Percentiles rank a stretch among this genome's conserved stretches.
Conservation (phyloP, 352 stramenopile species). For the Pythium utonaiense region DNA sequence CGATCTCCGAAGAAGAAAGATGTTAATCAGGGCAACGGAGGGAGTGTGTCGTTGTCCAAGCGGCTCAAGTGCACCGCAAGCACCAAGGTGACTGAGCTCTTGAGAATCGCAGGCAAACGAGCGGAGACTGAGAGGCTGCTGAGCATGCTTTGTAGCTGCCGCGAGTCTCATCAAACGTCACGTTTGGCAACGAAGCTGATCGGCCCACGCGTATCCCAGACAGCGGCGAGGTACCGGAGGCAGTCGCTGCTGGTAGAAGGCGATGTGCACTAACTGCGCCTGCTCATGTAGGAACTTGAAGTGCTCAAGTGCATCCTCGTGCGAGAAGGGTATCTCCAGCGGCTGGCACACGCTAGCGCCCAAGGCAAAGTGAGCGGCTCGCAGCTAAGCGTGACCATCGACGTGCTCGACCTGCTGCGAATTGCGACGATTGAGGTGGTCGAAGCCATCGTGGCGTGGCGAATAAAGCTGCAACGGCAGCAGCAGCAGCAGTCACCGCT, state of each 20-base stretch:
- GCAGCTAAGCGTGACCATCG: constrained; percentile 66
- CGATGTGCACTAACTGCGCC: not conserved
- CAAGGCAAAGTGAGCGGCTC: constrained; percentile 39
- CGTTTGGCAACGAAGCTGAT: constrained; percentile 15
- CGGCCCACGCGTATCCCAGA: constrained; percentile 29
- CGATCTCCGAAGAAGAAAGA: constrained; percentile 25
- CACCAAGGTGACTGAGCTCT: not conserved
- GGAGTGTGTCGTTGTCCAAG: not conserved
- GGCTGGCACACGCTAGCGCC: constrained; percentile 47
- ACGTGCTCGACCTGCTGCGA: constrained; percentile 86
- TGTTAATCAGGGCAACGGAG: not conserved
- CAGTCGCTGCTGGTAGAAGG: not conserved
- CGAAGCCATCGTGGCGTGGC: constrained; percentile 78
- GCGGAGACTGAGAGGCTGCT: not conserved
- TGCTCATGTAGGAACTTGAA: constrained; percentile 69
- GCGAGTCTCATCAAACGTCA: constrained; percentile 35
- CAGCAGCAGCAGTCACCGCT: constrained; percentile 4
- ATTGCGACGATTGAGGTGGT: constrained; percentile 86
- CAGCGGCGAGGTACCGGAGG: constrained; percentile 39
- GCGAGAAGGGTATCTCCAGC: constrained; percentile 85
- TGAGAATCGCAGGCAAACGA: not conserved
- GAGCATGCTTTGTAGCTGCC: constrained; percentile 25
- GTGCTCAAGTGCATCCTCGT: constrained; percentile 88
- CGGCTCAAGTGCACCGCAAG: not conserved
- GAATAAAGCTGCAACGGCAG: constrained; percentile 33